A percentile compares a stretch with the other conserved stretches of the same genome.
phyloP scores from a whole-genome alignment of 1,284 basidiomycete species.

The Kalmanozyma brasiliensis region DNA sequence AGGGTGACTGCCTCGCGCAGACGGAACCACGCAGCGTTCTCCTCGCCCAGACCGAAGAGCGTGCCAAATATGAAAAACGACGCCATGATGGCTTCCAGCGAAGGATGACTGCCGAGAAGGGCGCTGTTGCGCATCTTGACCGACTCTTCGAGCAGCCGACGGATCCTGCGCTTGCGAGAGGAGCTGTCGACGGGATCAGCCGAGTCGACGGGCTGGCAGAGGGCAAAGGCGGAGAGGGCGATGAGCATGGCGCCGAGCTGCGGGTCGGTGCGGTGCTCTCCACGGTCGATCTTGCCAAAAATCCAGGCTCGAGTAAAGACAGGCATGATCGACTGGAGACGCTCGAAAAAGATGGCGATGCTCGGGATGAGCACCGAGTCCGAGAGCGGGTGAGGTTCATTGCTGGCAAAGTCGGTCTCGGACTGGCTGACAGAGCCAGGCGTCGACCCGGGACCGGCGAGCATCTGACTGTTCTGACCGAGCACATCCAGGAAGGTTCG shows the following conservation, averaged over 20 bases:
- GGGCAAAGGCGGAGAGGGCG: constrained; percentile 57
- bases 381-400: constrained; percentile 50
- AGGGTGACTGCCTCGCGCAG: constrained; percentile 60
- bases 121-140: constrained; percentile 50
- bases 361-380: constrained; percentile 58
- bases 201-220: constrained; percentile 54
- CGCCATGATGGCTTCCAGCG: constrained; percentile 49
- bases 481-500: constrained; percentile 48
- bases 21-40: constrained; percentile 58
- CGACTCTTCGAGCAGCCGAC: constrained; percentile 47
- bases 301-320: constrained; percentile 63
- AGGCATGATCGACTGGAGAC: constrained; percentile 64
- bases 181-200: constrained; percentile 44
- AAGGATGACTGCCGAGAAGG: constrained; percentile 49
- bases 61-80: constrained; percentile 62
- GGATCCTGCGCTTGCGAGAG: constrained; percentile 35
- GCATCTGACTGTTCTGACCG: constrained; percentile 36
- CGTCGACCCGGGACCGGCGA: constrained; percentile 26
- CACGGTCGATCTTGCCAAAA: constrained; percentile 54
- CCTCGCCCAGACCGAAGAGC: constrained; percentile 55
- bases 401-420: constrained; percentile 15
- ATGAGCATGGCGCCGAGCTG: constrained; percentile 64
- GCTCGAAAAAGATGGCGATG: constrained; percentile 65
- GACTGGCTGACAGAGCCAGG: constrained; percentile 36
- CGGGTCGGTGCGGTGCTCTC: constrained; percentile 58